Conservation (phyloP, 164 flowering plant species). For the Nelumbo lutea region DNA sequence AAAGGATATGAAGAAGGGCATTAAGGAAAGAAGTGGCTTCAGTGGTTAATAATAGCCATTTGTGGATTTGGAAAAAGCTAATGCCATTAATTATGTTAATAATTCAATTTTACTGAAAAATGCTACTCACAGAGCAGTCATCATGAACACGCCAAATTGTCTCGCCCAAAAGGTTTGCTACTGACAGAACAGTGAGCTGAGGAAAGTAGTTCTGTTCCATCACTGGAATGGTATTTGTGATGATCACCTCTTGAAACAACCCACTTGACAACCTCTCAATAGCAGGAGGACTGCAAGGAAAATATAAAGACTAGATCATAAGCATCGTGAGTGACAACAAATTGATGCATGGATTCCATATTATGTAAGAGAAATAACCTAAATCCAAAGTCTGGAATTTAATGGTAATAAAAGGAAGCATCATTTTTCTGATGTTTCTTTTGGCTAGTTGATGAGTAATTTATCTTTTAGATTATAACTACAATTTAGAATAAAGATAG, state of each 20-base stretch:
- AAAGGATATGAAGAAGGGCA: neutral
- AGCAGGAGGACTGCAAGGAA: slow-evolving; percentile 71
- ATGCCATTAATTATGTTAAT: slow-evolving; percentile 2
- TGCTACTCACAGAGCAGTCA: slow-evolving; percentile 89
- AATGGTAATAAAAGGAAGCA: too few relatives aligned
- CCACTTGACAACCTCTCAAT: slow-evolving; percentile 84
- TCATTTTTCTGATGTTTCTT: too few relatives aligned
- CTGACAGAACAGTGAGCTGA: slow-evolving; percentile 74
- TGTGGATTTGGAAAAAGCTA: neutral
- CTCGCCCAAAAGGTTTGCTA: slow-evolving; percentile 86
- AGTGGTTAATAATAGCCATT: slow-evolving; percentile 1
- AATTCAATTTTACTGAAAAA: slow-evolving; percentile 35
- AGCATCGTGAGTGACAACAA: neutral
- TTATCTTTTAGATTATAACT: too few relatives aligned
- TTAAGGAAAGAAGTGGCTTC: slow-evolving; percentile 4
- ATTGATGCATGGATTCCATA: neutral
- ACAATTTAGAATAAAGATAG: too few relatives aligned
- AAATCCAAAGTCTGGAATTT: too few relatives aligned
- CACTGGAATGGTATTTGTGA: slow-evolving; percentile 81
- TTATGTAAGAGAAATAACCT: too few relatives aligned
- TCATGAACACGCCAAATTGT: slow-evolving; percentile 96
- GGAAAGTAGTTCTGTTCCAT: slow-evolving; percentile 74
- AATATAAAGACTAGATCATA: neutral
- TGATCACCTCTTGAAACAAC: slow-evolving; percentile 83
- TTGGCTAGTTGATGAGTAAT: too few relatives aligned